Percentiles rank a stretch among this genome's conserved stretches.
phyloP scores from a whole-genome alignment of 345 rosid genomes.

The Streptanthus diversifolius region DNA sequence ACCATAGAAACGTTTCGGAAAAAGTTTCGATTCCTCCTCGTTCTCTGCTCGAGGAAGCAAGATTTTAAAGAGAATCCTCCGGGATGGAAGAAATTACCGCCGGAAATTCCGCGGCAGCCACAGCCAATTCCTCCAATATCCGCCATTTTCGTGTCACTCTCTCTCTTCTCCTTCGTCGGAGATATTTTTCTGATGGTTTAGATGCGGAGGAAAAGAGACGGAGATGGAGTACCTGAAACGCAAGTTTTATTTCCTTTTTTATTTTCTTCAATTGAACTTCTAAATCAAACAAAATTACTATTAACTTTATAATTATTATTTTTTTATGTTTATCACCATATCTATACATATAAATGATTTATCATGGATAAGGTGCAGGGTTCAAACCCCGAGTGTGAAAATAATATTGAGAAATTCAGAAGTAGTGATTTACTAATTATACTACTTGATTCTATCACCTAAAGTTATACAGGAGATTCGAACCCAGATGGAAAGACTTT shows the following conservation, averaged over 20 bases:
- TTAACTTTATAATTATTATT: neutral
- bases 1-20: constrained; percentile 47
- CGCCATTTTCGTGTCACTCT: constrained; percentile 35
- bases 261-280: neutral
- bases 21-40: constrained; percentile 35
- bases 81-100: constrained; percentile 32
- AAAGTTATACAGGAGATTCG: too few relatives aligned
- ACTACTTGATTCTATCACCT: too few relatives aligned
- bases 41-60: constrained; percentile 36
- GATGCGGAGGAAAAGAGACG: constrained; percentile 42
- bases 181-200: constrained; percentile 35
- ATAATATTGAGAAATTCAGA: too few relatives aligned
- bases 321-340: too few relatives aligned
- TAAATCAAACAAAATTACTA: neutral
- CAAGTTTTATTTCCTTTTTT: neutral
- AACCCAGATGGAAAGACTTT: too few relatives aligned
- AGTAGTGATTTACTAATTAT: too few relatives aligned
- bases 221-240: constrained; percentile 34
- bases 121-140: constrained; percentile 43
- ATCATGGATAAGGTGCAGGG: too few relatives aligned
- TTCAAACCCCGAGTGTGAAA: too few relatives aligned
- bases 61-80: constrained; percentile 33
- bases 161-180: constrained; percentile 35
- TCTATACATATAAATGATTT: too few relatives aligned
- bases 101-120: constrained; percentile 39